Base-by-base conservation (phyloP, 108 stramenopile genomes). In the Schizochytrium sp. region DNA sequence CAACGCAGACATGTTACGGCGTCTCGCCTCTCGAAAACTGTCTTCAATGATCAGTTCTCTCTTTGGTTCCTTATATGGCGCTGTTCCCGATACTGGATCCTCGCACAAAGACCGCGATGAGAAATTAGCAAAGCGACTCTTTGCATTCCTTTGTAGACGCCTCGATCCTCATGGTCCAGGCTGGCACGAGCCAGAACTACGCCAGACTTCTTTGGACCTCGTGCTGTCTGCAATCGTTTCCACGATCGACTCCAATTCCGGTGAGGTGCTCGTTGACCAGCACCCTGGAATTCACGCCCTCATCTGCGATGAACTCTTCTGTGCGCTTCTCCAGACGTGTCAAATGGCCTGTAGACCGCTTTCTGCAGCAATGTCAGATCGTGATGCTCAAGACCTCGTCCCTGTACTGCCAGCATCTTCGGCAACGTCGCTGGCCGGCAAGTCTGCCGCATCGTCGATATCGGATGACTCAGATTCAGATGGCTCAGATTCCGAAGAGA, bases 291-390 rank as follows among this genome's bases (percentile, higher is more conserved):
- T 83, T 2, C 76, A 83, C 76, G 76, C 47, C 10, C 47, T 83
- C 15, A 55, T 83, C 0, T 83, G 76, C n/a, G 76, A 83, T 53
- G 76, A 83, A 10, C 53, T 83, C 50, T 83, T 83, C 47, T 53
- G 76, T 5, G 76, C 76, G 8, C 76, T 83, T 49, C 28, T 83
- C 50, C 76, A 83, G 76, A 83, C 53, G 50, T 83, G 76, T 53
- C 76, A 83, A 53, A 38, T 40, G 15, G 76, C 76, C 2, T 49
- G 76, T 42, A 47, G 53, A 0, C 76, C 76, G 8, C 10, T 83
- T 1, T 38, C 47, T 12, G 76, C 47, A n/a, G 55, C 10, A 10
- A 50, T 83, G 19, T 7, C 53, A 0, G 76, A 28, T 2, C 10
- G 76, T 7, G 76, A 83, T 40, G 76, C 50, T 10, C 47, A 55